Conservation (phyloP, 257 asterid genomes). For the Scutellaria barbata region DNA sequence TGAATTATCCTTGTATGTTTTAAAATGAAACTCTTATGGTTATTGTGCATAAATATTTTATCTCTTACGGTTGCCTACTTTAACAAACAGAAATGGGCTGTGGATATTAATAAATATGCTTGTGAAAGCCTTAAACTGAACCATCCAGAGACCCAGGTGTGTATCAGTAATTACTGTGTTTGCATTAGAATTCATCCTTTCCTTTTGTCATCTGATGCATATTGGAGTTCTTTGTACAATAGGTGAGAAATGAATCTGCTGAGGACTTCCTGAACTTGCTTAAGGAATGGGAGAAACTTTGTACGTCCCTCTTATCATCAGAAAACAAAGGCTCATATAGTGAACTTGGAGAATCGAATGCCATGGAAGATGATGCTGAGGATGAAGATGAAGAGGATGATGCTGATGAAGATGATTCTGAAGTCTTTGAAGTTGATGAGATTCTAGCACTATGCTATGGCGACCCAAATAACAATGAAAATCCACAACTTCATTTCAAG, state of each 20-base stretch:
- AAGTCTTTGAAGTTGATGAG: conserved; percentile 63
- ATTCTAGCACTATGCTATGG: conserved; percentile 64
- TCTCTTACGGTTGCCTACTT: neutral
- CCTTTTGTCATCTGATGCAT: neutral
- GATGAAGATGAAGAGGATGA: conserved; percentile 38
- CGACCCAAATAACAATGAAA: conserved; percentile 45
- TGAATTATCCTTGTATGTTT: neutral
- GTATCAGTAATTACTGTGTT: neutral
- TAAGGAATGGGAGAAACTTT: conserved; percentile 74
- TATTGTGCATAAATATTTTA: neutral
- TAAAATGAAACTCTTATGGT: neutral
- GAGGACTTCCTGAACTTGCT: conserved; percentile 57
- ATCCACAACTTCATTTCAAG: conserved; percentile 58
- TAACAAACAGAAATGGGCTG: conserved; percentile 80
- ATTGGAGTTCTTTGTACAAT: neutral
- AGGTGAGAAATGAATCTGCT: conserved; percentile 77
- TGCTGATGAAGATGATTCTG: conserved; percentile 40
- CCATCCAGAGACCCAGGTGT: conserved; percentile 83
- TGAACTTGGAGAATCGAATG: conserved; percentile 27
- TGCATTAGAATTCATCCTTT: neutral
- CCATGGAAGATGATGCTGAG: conserved; percentile 21
- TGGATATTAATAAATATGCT: conserved; percentile 69
- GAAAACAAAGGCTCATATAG: conserved; percentile 32
- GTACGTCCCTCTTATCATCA: conserved; percentile 46
- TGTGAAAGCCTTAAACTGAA: conserved; percentile 70